These are phyloP conservation scores for Atalantia buxifolia DNA, from an alignment of 345 rosid genomes.

Conservation along the genomic window DNA sequence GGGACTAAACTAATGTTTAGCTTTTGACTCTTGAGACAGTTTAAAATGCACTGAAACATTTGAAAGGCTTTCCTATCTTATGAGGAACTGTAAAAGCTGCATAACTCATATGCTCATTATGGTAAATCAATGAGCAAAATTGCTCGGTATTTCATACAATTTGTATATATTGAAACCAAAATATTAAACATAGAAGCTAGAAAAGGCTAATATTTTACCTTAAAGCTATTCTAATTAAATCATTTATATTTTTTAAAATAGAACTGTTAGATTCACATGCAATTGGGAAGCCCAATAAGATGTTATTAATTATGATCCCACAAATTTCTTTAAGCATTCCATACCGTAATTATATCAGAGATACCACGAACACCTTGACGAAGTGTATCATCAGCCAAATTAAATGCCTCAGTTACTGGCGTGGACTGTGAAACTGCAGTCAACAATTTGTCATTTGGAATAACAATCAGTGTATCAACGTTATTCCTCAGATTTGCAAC, in stretches of 20 bases:
- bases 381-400: slow-evolving; percentile 89
- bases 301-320: background rate
- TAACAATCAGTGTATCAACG: slow-evolving; percentile 87
- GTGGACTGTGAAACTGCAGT: slow-evolving; percentile 81
- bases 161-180: background rate
- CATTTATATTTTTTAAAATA: background rate
- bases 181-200: background rate
- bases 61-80: background rate
- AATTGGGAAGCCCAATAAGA: background rate
- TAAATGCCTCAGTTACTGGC: slow-evolving; percentile 90
- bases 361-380: slow-evolving; percentile 86
- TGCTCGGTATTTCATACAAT: background rate
- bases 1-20: background rate
- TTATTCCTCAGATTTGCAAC: slow-evolving; percentile 78
- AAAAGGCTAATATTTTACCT: background rate
- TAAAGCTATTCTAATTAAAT: background rate
- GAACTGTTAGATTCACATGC: background rate
- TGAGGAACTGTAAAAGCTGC: background rate
- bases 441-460: slow-evolving; percentile 90
- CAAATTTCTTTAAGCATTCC: background rate
- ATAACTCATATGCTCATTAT: background rate
- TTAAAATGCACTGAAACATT: background rate
- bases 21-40: background rate
- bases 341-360: slow-evolving; percentile 7
- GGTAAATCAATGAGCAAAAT: background rate